Percentiles rank a stretch among this genome's conserved stretches.
These are phyloP conservation scores for Akanthomyces muscarius DNA, from an alignment of 2,329 filamentous ascomycete genomes.

Conservation along the genomic window DNA sequence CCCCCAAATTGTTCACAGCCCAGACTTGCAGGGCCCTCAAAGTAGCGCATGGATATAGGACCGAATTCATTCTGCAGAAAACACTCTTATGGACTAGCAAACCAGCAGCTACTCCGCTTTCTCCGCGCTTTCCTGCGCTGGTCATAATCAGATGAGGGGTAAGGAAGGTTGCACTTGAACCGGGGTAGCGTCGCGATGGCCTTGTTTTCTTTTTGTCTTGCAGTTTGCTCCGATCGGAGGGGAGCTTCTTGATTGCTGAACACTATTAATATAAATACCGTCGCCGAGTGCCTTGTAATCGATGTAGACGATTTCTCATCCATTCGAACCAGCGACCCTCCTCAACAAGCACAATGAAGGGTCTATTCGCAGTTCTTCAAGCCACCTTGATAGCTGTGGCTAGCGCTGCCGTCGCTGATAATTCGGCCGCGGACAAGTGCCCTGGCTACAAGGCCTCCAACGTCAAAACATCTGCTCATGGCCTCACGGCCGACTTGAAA, in stretches of 20 bases:
- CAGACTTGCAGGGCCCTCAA: neutral
- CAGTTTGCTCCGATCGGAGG: neutral
- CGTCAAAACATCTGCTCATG: constrained; percentile 44
- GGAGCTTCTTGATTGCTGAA: neutral
- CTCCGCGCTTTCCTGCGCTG: neutral
- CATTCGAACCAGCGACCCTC: neutral
- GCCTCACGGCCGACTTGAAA: constrained; percentile 41
- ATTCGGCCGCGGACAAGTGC: constrained; percentile 35
- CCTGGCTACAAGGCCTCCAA: constrained; percentile 62
- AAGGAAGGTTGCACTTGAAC: neutral
- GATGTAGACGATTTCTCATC: too few relatives aligned
- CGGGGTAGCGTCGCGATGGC: neutral
- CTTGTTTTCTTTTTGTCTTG: neutral
- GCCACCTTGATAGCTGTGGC: neutral
- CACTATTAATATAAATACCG: neutral
- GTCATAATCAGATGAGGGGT: neutral
- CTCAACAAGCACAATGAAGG: constrained; percentile 5
- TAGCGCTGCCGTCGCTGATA: constrained; percentile 4
- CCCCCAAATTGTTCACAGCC: neutral
- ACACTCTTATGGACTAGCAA: neutral
- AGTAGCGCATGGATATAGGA: neutral
- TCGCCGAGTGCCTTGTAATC: neutral
- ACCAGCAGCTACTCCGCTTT: neutral
- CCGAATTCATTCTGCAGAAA: neutral
- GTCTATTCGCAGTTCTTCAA: neutral